Conservation (phyloP, 331 rosid species). For the Acacia pycnantha region DNA sequence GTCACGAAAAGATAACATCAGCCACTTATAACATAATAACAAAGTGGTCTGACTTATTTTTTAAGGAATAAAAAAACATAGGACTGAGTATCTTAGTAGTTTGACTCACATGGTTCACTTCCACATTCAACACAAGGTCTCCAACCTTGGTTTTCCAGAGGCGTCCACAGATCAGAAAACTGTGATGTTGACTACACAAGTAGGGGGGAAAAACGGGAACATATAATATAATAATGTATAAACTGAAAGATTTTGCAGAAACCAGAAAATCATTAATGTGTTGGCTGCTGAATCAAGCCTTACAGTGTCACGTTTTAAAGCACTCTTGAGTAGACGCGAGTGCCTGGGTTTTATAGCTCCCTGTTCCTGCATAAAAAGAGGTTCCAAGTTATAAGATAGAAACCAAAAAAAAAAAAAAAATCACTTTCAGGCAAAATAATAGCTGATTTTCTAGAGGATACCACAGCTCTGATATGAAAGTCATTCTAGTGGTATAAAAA, state of each 20-base stretch:
- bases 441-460: too few relatives aligned
- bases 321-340: constrained; percentile 71
- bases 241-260: not conserved
- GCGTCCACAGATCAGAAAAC: constrained; percentile 67
- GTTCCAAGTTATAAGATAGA: constrained; percentile 20
- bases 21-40: not conserved
- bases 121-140: constrained; percentile 54
- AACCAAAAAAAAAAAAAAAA: not conserved
- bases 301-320: constrained; percentile 69
- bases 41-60: constrained; percentile 6
- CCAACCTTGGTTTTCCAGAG: constrained; percentile 66
- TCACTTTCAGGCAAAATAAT: not conserved
- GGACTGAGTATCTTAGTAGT: not conserved
- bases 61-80: not conserved
- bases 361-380: constrained; percentile 53
- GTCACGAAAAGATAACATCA: constrained; percentile 20
- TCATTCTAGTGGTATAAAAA: too few relatives aligned
- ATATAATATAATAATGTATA: not conserved
- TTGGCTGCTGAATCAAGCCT: constrained; percentile 40
- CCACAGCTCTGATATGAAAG: too few relatives aligned
- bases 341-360: constrained; percentile 76
- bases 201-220: constrained; percentile 8
- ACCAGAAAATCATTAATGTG: constrained; percentile 17
- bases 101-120: constrained; percentile 48
- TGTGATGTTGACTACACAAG: constrained; percentile 52